Evolutionary conservation across 495 filamentous ascomycete species (phyloP).

Genomic region (Melanomma pulvis-pyrius): DNA sequence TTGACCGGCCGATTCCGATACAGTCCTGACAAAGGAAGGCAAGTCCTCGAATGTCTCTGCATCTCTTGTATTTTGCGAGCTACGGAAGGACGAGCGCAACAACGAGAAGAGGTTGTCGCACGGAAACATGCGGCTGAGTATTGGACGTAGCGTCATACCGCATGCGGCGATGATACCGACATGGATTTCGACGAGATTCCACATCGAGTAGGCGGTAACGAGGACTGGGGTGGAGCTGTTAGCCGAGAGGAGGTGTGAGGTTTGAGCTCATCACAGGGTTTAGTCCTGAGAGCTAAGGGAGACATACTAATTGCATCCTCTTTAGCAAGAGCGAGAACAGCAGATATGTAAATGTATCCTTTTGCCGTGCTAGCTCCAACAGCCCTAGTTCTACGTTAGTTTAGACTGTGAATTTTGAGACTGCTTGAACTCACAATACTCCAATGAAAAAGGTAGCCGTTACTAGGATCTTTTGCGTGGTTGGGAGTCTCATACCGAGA

Average conservation of each 20-base stretch:
- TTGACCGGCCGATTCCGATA: background rate
- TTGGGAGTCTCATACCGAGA: background rate
- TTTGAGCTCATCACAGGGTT: too few species aligned
- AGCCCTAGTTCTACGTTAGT: background rate
- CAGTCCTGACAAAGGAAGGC: background rate
- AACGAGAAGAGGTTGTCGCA: background rate
- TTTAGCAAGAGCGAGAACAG: background rate
- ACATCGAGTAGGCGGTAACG: too few species aligned
- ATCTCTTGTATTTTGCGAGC: background rate
- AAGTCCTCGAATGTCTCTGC: background rate
- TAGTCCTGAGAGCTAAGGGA: background rate
- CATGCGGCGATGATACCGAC: conserved; percentile 20
- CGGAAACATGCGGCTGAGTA: conserved; percentile 3
- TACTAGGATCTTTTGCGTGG: background rate
- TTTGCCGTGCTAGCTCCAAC: conserved; percentile 2
- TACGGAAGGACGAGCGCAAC: background rate
- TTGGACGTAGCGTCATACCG: conserved; percentile 10
- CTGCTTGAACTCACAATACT: background rate
- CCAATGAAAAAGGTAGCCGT: conserved; percentile 3
- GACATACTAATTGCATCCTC: background rate
- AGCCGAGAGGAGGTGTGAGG: too few species aligned
- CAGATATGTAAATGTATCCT: conserved; percentile 1
- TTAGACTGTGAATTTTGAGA: background rate
- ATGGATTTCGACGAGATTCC: conserved; percentile 18
- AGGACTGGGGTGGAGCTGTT: too few species aligned